Evolutionary conservation across 2,329 filamentous ascomycete genomes (phyloP), one percentile per base, ranked within the genome.

Genomic region (Hirsutella rhossiliensis): DNA sequence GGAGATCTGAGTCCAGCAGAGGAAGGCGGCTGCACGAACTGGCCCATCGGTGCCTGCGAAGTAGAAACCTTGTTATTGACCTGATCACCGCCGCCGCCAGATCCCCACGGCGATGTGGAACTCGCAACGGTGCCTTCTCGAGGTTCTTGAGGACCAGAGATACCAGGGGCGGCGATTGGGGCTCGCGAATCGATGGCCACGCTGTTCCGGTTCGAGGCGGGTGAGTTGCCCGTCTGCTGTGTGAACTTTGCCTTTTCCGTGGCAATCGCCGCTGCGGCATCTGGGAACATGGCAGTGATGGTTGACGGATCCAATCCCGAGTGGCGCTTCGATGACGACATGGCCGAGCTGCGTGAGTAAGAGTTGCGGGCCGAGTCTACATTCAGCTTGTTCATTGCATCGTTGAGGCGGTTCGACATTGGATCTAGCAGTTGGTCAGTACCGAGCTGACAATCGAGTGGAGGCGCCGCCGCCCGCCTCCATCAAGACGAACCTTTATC

Each of bases 251-350:
- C 90, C 70, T 96, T 96, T 65, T 98, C 90, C 48, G 92, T 94
- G 23, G 90, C 90, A 62, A 98, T 97, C n/a, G 92, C 92, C 37
- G 90, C 90, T 13, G 92, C 92, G 38, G 92, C 92, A 68, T 98
- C 92, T 7, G 92, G 92, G 63, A 98, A 98, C 92, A 98, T 97
- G 56, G 87, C 88, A 65, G 95, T 95, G 65, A 98, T 96, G 20
- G 87, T 94, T 29, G 83, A 87, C 5, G 87, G 76, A 60, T 97
- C 90, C 45, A 98, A 79, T n/a, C 84, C 88, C 39, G 92, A 97
- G 62, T 94, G 92, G 54, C 92, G 82, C 70, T 96, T 97, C 42
- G 81, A 78, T 42, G 82, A 76, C 11, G 56, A 54, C 12, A 87
- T 86, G 45, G 84, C 79, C 34, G 85, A 83, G 49, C 84, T 84